phyloP scores from a whole-genome alignment of 2,329 filamentous ascomycete genomes.

The Pestalotiopsis sp. region DNA sequence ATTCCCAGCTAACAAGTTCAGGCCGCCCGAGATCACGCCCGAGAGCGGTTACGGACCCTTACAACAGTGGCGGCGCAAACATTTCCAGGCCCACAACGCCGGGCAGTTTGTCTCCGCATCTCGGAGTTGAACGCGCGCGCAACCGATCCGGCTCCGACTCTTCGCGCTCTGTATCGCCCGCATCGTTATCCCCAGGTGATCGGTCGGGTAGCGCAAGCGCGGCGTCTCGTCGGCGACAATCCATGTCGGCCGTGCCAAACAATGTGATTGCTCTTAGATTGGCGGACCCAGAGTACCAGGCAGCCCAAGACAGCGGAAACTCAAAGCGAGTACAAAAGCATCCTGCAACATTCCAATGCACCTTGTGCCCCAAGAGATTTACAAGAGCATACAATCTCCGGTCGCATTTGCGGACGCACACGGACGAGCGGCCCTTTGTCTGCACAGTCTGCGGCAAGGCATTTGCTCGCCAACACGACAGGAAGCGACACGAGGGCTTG shows the following conservation, averaged over 20 bases:
- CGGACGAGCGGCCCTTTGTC: conserved; percentile 94
- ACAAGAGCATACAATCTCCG: conserved; percentile 95
- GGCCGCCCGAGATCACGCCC: conserved; percentile 52
- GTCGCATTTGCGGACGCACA: conserved; percentile 93
- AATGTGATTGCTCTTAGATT: conserved; percentile 82
- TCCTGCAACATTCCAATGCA: conserved; percentile 95
- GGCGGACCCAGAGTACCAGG: conserved; percentile 83
- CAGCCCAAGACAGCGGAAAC: conserved; percentile 59
- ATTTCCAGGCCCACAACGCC: conserved; percentile 41
- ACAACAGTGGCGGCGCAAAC: conserved; percentile 47
- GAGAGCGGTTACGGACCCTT: conserved; percentile 62
- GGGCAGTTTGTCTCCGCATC: conserved; percentile 51
- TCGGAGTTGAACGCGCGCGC: conserved; percentile 44
- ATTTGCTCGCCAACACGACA: conserved; percentile 95
- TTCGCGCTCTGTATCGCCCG: conserved; percentile 40
- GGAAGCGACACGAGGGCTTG: conserved; percentile 93
- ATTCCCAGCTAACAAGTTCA: conserved; percentile 20
- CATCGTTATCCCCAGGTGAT: conserved; percentile 61
- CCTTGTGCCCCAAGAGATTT: conserved; percentile 90
- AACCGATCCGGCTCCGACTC: conserved; percentile 44
- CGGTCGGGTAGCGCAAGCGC: conserved; percentile 48
- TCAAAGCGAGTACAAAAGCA: conserved; percentile 94
- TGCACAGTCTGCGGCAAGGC: conserved; percentile 97
- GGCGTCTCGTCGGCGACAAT: conserved; percentile 57
- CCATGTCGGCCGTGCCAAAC: conserved; percentile 63